Evolutionary conservation across 352 stramenopile species (phyloP).

Genomic region (Phytophthora citricola): DNA sequence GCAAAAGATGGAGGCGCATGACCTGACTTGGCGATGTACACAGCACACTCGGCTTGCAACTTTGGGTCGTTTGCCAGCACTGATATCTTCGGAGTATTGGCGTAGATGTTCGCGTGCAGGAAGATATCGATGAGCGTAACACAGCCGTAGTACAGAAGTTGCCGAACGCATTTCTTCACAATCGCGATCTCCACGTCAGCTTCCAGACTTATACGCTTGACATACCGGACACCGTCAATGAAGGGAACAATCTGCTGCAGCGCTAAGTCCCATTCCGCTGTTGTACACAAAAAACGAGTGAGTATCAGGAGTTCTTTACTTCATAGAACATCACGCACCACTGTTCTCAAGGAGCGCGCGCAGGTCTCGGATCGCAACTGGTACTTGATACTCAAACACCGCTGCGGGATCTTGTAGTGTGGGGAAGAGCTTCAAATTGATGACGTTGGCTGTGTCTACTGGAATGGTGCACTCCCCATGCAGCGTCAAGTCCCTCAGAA

Average conservation of each 20-base stretch:
- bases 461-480: slow-evolving; percentile 85
- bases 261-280: slow-evolving; percentile 88
- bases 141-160: slow-evolving; percentile 91
- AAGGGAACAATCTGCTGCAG: slow-evolving; percentile 91
- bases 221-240: slow-evolving; percentile 91
- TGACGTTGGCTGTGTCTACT: slow-evolving; percentile 83
- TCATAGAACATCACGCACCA: slow-evolving; percentile 39
- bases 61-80: slow-evolving; percentile 62
- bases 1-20: slow-evolving; percentile 62
- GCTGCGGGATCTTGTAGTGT: slow-evolving; percentile 69
- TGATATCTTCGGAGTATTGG: slow-evolving; percentile 69
- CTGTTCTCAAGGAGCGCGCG: slow-evolving; percentile 76
- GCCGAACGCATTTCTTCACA: slow-evolving; percentile 88
- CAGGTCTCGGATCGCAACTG: slow-evolving; percentile 80
- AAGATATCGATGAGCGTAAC: slow-evolving; percentile 93
- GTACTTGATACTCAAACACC: slow-evolving; percentile 88
- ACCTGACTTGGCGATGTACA: slow-evolving; percentile 83
- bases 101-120: slow-evolving; percentile 91
- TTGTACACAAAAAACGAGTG: slow-evolving; percentile 5
- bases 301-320: neutral
- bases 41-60: slow-evolving; percentile 76
- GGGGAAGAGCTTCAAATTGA: slow-evolving; percentile 89
- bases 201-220: slow-evolving; percentile 90
- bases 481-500: slow-evolving; percentile 74
- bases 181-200: slow-evolving; percentile 89